phyloP scores from a whole-genome alignment of 2,329 filamentous ascomycete genomes.

The Colletotrichum limetticola region DNA sequence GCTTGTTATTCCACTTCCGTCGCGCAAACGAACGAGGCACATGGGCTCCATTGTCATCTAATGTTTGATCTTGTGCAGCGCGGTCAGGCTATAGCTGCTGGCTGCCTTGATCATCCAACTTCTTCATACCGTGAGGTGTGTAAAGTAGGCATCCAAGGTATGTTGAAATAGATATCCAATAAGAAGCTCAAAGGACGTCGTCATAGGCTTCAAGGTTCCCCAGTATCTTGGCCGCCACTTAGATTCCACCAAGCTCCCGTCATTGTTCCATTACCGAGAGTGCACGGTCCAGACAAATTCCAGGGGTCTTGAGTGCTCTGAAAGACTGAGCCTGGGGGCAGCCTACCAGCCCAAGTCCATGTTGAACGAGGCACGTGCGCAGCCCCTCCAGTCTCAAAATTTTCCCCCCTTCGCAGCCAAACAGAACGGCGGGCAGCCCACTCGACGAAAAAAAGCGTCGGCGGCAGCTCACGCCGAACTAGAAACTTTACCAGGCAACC shows the following conservation, averaged over 20 bases:
- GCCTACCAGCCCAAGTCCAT: neutral
- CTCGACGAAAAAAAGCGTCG: constrained; percentile 15
- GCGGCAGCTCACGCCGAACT: neutral
- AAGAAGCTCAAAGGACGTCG: neutral
- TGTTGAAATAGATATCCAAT: neutral
- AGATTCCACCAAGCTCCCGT: neutral
- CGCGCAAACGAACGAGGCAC: neutral
- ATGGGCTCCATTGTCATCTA: neutral
- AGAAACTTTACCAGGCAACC: constrained; percentile 26
- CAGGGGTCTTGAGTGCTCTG: constrained; percentile 13
- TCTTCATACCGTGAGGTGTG: no score
- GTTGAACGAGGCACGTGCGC: constrained; percentile 29
- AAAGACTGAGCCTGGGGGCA: neutral
- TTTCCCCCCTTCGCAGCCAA: constrained; percentile 18
- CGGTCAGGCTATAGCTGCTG: neutral
- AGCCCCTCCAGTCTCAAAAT: constrained; percentile 34
- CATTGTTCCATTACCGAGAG: neutral
- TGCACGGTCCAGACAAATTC: constrained; percentile 20
- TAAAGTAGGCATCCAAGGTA: no score
- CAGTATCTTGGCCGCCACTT: constrained; percentile 10
- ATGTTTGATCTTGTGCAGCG: neutral
- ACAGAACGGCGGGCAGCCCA: constrained; percentile 1
- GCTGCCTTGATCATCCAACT: no score
- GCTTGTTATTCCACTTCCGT: constrained; percentile 29
- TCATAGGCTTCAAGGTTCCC: neutral